phyloP scores from a whole-genome alignment of 2,329 filamentous ascomycete genomes.

The Colletotrichum incanum region DNA sequence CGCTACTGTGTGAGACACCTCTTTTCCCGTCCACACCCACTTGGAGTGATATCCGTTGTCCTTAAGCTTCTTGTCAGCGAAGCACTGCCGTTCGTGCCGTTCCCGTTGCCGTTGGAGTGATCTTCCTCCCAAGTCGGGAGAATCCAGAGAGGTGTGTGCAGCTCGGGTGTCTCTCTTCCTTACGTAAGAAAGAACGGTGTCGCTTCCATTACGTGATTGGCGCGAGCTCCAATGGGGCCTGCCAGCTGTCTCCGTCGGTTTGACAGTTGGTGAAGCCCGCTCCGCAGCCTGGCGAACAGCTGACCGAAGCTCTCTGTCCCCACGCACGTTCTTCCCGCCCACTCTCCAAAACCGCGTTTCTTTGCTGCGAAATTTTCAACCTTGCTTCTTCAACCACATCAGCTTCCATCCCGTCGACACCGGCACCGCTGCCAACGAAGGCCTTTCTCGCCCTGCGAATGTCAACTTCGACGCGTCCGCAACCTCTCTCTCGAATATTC shows the following conservation, averaged over 20 bases:
- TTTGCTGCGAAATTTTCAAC: constrained; percentile 9
- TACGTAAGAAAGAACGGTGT: not conserved
- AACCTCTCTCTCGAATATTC: not conserved
- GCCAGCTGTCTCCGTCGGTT: not conserved
- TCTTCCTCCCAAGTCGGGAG: not conserved
- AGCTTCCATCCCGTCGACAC: not conserved
- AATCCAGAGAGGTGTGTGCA: not conserved
- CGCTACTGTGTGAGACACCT: not conserved
- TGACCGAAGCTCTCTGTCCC: constrained; percentile 1
- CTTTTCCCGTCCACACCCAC: not conserved
- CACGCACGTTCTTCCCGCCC: not conserved
- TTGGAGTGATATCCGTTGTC: not conserved
- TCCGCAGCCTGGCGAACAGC: not conserved
- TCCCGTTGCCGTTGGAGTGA: constrained; percentile 1
- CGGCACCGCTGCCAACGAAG: not conserved
- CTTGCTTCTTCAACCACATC: not conserved
- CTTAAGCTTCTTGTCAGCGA: not conserved
- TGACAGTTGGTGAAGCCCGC: not conserved
- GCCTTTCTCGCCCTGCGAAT: not conserved
- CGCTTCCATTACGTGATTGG: constrained; percentile 22
- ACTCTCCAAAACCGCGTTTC: constrained; percentile 15
- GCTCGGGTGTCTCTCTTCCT: not conserved
- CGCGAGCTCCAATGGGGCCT: constrained; percentile 10
- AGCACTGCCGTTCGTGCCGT: not conserved
- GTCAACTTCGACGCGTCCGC: not conserved